Evolutionary conservation across 768 basidiomycete genomes (phyloP), one percentile per base, ranked within the genome.

Genomic region (Boletus pseudo-olivaceus): DNA sequence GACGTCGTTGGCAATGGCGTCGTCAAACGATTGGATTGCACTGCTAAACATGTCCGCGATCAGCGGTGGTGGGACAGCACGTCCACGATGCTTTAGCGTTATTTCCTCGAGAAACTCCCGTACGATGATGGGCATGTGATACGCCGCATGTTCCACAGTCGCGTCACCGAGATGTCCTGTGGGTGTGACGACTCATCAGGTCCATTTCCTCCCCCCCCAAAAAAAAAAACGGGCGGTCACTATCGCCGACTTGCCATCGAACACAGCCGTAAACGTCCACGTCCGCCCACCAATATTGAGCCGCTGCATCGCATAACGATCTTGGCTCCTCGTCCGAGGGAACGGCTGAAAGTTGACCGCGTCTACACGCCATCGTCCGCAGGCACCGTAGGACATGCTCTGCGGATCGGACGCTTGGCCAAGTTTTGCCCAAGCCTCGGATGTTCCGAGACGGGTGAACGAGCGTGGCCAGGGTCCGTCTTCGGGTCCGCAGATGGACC

Each of bases 91-190:
- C 46, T 75, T 69, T 34, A 67, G 63, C 44, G 61, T 55, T 7
- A 75, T 76, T 30, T 76, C 68, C 51, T 76, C 75, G 42, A 87
- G 67, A 63, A 83, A 83, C 55, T 85, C 75, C 47, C 76, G 79
- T 26, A 87, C 75, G 61, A 86, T 84, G 64, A 84, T 83, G 49
- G 85, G 85, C 58, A 87, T 74, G 63, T 86, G 83, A 59, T 81
- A 76, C 51, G 83, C 80, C 49, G 85, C 84, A 59, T 87, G 84
- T 57, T 82, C 83, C 15, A 85, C 85, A 0, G 84, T 86, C 55
- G 81, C 80, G 65, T 85, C 84, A 30, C 85, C 85, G 23, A 85
- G 76, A 66, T 87, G 85, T 45, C 85, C 85, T 85, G 60, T 85
- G 60, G 0, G 41, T 55, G 50, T n/a, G 17, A 26, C 47, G n/a